These are phyloP conservation scores for Prunus dulcis DNA, from an alignment of 306 rosid species.

Conservation along the genomic window DNA sequence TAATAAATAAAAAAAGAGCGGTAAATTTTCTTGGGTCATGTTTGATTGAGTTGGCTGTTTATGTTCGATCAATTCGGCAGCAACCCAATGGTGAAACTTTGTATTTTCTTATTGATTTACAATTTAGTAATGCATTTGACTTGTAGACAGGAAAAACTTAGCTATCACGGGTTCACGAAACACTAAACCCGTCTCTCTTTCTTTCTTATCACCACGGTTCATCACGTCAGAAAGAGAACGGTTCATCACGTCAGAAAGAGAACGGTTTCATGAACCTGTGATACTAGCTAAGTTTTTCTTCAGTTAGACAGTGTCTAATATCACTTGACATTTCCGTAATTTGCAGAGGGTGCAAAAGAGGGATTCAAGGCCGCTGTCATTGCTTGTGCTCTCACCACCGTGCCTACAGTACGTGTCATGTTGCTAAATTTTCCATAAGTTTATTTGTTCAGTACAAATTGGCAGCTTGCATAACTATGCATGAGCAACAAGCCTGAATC, in stretches of 20 bases:
- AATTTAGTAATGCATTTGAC: too few relatives aligned
- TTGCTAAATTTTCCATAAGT: background rate
- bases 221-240: background rate
- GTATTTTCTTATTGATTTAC: too few relatives aligned
- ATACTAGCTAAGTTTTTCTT: background rate
- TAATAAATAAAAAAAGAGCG: too few relatives aligned
- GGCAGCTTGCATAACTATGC: background rate
- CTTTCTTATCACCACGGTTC: too few relatives aligned
- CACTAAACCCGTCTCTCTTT: too few relatives aligned
- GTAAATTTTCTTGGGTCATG: background rate
- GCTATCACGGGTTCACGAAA: too few relatives aligned
- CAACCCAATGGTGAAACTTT: too few relatives aligned
- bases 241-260: background rate
- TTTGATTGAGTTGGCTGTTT: background rate
- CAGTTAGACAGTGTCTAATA: background rate
- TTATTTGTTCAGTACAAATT: background rate
- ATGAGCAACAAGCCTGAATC: background rate
- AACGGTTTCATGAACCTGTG: background rate
- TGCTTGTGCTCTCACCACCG: conserved; percentile 52
- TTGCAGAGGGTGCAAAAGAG: conserved; percentile 76
- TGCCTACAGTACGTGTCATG: conserved; percentile 63
- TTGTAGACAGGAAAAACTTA: too few relatives aligned
- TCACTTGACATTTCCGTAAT: conserved; percentile 21
- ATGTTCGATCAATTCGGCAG: background rate
- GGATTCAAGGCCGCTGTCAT: conserved; percentile 74